A percentile compares a stretch with the other conserved stretches of the same genome.
Conservation (phyloP, 495 filamentous ascomycete genomes). For the Tuber indicum region DNA sequence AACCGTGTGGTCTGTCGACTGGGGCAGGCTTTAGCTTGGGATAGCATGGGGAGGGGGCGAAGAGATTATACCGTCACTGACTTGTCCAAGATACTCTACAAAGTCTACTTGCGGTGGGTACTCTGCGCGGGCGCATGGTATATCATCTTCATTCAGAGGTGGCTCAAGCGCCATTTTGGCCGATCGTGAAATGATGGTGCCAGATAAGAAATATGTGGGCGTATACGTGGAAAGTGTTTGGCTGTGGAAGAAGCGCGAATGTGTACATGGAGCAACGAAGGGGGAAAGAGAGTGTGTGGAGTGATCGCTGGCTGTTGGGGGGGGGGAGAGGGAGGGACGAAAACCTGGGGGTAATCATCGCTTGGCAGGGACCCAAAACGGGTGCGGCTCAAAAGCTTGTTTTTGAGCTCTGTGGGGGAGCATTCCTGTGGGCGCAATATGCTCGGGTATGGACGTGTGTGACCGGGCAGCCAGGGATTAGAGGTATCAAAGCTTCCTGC, state of each 20-base stretch:
- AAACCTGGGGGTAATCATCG: neutral
- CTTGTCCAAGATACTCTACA: conserved; percentile 12
- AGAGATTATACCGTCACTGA: neutral
- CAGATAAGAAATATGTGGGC: neutral
- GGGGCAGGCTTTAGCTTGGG: neutral
- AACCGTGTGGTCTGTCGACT: neutral
- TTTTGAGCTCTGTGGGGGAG: neutral
- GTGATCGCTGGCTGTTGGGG: neutral
- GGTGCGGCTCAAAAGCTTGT: neutral
- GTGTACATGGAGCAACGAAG: neutral
- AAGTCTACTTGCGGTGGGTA: conserved; percentile 7
- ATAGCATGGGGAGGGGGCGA: neutral
- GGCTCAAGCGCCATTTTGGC: neutral
- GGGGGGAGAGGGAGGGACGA: neutral
- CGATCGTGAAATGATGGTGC: neutral
- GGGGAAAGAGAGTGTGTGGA: neutral
- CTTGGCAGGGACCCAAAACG: neutral
- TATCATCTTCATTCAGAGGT: neutral
- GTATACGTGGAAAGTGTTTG: neutral
- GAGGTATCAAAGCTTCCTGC: too few relatives aligned
- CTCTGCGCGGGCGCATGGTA: neutral
- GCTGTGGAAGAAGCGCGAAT: neutral
- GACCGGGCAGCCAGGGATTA: too few relatives aligned
- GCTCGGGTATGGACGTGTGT: too few relatives aligned
- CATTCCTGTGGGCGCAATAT: neutral